These are phyloP conservation scores for Aspergillus olivimuriae DNA, from an alignment of 495 filamentous ascomycete species.

Conservation along the genomic window DNA sequence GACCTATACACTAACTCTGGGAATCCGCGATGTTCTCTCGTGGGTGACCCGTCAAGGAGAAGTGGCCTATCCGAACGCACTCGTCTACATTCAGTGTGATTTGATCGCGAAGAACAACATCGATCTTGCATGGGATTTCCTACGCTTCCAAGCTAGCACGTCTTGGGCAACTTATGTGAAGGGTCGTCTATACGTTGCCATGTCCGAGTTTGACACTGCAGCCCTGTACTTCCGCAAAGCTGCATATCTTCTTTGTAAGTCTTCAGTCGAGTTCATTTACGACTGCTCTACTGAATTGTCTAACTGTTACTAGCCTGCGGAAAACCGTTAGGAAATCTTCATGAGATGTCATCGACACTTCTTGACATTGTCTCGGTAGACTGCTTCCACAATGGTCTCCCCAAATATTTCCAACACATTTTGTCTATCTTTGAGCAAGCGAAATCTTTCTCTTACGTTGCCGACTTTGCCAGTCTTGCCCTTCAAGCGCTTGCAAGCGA, in stretches of 20 bases:
- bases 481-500: slow-evolving; percentile 55
- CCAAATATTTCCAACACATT: slow-evolving; percentile 83
- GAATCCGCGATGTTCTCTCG: slow-evolving; percentile 43
- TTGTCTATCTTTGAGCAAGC: slow-evolving; percentile 71
- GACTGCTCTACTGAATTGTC: neutral
- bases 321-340: slow-evolving; percentile 40
- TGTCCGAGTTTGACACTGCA: slow-evolving; percentile 65
- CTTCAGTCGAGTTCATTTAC: too few relatives aligned
- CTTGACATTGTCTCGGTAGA: slow-evolving; percentile 66
- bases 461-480: slow-evolving; percentile 76
- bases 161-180: slow-evolving; percentile 81
- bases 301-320: slow-evolving; percentile 28
- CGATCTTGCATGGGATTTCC: slow-evolving; percentile 71
- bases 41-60: slow-evolving; percentile 42
- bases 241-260: slow-evolving; percentile 74
- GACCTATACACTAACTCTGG: slow-evolving; percentile 41
- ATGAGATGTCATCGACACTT: slow-evolving; percentile 51
- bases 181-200: slow-evolving; percentile 69
- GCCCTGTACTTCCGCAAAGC: slow-evolving; percentile 74
- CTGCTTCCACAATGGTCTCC: slow-evolving; percentile 67
- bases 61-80: slow-evolving; percentile 39
- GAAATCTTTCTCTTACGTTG: slow-evolving; percentile 67
- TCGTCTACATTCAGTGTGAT: slow-evolving; percentile 59
- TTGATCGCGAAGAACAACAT: slow-evolving; percentile 62
- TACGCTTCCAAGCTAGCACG: slow-evolving; percentile 56